phyloP scores from a whole-genome alignment of 257 asterid genomes.

The Jasminum sambac region DNA sequence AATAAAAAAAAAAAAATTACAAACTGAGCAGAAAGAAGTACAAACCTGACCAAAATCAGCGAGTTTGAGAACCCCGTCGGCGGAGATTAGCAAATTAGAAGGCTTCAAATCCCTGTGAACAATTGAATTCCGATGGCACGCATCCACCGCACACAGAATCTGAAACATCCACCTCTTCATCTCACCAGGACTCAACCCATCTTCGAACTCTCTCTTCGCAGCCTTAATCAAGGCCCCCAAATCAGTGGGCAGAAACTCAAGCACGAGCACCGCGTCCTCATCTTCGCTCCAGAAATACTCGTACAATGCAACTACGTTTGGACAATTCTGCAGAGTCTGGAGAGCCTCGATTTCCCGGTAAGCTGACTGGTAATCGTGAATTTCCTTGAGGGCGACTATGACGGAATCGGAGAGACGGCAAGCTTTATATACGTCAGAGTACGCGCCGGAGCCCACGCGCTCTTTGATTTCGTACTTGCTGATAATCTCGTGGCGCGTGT shows the following conservation, averaged over 20 bases:
- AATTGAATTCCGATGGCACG: conserved; percentile 75
- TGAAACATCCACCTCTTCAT: conserved; percentile 85
- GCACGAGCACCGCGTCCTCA: conserved; percentile 88
- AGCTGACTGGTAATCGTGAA: conserved; percentile 89
- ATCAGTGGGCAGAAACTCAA: conserved; percentile 82
- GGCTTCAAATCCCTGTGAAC: conserved; percentile 96
- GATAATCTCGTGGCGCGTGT: conserved; percentile 78
- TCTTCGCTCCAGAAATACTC: conserved; percentile 94
- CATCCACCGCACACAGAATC: conserved; percentile 72
- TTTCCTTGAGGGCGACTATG: conserved; percentile 79
- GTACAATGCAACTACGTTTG: conserved; percentile 63
- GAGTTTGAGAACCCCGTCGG: conserved; percentile 76
- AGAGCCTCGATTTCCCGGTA: conserved; percentile 84
- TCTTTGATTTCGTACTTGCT: conserved; percentile 65
- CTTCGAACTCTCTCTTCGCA: conserved; percentile 62
- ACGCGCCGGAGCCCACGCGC: conserved; percentile 92
- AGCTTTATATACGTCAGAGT: conserved; percentile 91
- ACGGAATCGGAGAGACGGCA: conserved; percentile 71
- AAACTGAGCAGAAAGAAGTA: neutral
- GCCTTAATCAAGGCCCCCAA: conserved; percentile 61
- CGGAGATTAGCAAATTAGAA: conserved; percentile 77
- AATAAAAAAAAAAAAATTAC: neutral
- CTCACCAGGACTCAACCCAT: conserved; percentile 65
- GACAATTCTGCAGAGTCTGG: conserved; percentile 63
- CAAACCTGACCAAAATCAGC: conserved; percentile 98